These are phyloP conservation scores for Melaleuca quinquenervia DNA, from an alignment of 345 rosid genomes.

Conservation along the genomic window DNA sequence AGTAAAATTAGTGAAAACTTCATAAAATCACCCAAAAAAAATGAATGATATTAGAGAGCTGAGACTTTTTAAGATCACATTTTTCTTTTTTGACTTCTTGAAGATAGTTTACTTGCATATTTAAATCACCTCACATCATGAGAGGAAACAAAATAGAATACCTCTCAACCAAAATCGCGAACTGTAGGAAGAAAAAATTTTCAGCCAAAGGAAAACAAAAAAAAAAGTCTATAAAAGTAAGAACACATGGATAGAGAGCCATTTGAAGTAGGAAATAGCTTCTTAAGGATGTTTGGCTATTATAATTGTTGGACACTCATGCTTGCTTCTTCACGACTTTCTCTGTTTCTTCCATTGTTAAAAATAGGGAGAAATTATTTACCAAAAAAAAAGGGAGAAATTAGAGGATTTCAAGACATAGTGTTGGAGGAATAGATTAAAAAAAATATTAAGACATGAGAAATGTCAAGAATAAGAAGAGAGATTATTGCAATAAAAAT, in stretches of 20 bases:
- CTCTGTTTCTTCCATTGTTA: neutral
- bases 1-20: neutral
- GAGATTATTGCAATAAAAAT: neutral
- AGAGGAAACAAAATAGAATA: neutral
- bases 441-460: neutral
- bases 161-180: neutral
- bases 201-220: neutral
- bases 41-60: neutral
- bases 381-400: neutral
- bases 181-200: neutral
- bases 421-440: neutral
- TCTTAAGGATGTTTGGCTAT: neutral
- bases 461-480: neutral
- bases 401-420: neutral
- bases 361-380: neutral
- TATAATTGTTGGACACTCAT: neutral
- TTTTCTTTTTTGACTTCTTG: neutral
- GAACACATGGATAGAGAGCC: neutral
- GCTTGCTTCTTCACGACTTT: neutral
- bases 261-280: neutral
- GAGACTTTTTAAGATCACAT: neutral
- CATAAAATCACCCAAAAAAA: neutral
- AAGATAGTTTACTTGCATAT: neutral
- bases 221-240: neutral
- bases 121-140: neutral